Evolutionary conservation across 2,329 filamentous ascomycete species (phyloP), one percentile per base, ranked within the genome.

Genomic region (Colletotrichum nymphaeae): DNA sequence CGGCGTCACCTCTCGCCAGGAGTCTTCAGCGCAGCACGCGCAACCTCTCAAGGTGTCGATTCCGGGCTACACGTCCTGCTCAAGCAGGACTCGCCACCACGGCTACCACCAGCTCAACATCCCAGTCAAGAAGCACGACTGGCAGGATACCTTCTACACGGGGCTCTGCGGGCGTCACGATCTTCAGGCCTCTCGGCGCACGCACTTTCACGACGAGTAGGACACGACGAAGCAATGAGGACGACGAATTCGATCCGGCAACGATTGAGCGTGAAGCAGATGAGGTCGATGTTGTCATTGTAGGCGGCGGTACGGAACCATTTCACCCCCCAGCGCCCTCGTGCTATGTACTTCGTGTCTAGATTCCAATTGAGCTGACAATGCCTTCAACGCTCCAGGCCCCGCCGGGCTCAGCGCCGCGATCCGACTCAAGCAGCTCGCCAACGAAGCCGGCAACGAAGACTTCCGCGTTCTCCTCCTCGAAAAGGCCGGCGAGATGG

Each of bases 401-500:
- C 97, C 97, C 66, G 94, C 97, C 65, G 97, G 97, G 73, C 89
- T 99, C 76, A 93, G 94, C 77, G 95, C 97, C 59, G 97, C 96
- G 63, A 99, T 99, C 80, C 93, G 94, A 76, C 86, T 99, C 68
- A 98, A 98, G 88, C 96, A 99, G 84, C 88, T 98, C 63, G 97
- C 97, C 77, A 98, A 95, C 80, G 95, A 95, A 80, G 94, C 94
- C 42, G 96, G 97, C 75, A 97, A 98, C 83, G 95, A 98, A 75
- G 95, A 98, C 75, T 98, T 99, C 81, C 90, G 97, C 42, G 96
- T 99, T 12, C 86, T 99, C 71, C 86, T 99, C 49, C 87, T 99
- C 73, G 97, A 99, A 82, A 99, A 99, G 85, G 95, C 97, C 2
- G 95, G 95, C 75, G 97, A 99, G 82, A 86, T 99, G 73, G 97